Conservation (phyloP, 2,329 filamentous ascomycete genomes). For the Apiospora kogelbergensis region DNA sequence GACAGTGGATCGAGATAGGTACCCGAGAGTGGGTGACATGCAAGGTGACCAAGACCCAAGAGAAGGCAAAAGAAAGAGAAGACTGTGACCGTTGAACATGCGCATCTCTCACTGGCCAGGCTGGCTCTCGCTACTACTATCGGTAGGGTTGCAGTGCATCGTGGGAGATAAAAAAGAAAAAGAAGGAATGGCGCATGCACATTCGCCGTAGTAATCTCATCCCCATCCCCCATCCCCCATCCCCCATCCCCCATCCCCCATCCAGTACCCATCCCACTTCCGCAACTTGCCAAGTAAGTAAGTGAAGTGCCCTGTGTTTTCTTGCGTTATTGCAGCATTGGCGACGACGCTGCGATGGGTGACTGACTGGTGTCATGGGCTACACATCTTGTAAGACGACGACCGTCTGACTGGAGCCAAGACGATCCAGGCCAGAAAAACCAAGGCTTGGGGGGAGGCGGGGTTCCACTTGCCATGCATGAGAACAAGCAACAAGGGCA, state of each 20-base stretch:
- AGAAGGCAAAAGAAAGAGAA: not conserved
- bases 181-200: not conserved
- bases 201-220: not conserved
- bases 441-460: not conserved
- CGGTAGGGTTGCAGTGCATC: conserved; percentile 1
- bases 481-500: not conserved
- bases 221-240: not conserved
- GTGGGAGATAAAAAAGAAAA: not conserved
- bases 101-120: not conserved
- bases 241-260: not conserved
- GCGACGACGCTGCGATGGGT: not conserved
- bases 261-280: not conserved
- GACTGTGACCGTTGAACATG: conserved; percentile 3
- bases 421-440: not conserved
- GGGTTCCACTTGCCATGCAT: conserved; percentile 5
- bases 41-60: conserved; percentile 1
- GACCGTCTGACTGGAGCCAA: not conserved
- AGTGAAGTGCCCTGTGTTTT: too few relatives aligned
- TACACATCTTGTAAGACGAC: not conserved
- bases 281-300: not conserved
- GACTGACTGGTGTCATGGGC: not conserved
- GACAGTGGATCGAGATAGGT: conserved; percentile 2
- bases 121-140: not conserved
- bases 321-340: not conserved
- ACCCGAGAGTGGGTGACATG: conserved; percentile 6